A percentile compares a stretch with the other conserved stretches of the same genome.
phyloP scores from a whole-genome alignment of 2,329 filamentous ascomycete species.

The Fusarium sp. region DNA sequence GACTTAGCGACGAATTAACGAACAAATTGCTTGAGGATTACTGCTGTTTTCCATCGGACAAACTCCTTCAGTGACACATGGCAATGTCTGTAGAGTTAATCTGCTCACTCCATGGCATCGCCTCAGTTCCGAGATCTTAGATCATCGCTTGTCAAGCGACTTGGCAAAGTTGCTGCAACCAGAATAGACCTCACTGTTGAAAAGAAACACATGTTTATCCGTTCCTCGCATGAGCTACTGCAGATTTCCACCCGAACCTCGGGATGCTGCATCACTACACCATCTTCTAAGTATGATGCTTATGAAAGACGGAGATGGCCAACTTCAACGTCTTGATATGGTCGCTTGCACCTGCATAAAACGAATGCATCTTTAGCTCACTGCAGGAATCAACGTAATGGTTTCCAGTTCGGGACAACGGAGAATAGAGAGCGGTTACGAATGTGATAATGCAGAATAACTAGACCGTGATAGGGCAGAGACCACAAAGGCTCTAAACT shows the following conservation, averaged over 20 bases:
- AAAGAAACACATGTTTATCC: constrained; percentile 32
- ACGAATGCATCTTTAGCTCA: neutral
- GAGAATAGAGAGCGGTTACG: constrained; percentile 10
- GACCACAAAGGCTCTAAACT: neutral
- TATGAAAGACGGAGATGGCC: constrained; percentile 11
- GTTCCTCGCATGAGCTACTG: neutral
- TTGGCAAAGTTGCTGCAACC: neutral
- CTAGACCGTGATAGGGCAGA: neutral
- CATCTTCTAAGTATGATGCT: constrained; percentile 15
- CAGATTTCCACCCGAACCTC: constrained; percentile 23
- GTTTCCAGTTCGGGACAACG: constrained; percentile 30
- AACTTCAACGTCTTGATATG: constrained; percentile 2
- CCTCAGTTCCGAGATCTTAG: neutral
- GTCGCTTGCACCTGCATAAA: constrained; percentile 21
- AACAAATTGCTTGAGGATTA: constrained; percentile 17
- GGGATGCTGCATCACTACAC: constrained; percentile 37
- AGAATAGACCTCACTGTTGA: neutral
- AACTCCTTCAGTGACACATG: neutral
- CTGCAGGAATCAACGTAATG: constrained; percentile 11
- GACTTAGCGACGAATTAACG: constrained; percentile 34
- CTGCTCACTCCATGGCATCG: neutral
- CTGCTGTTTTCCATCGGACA: neutral
- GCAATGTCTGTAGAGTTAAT: neutral
- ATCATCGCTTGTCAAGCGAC: neutral
- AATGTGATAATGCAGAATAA: neutral